Conservation (phyloP, 768 basidiomycete species). For the Chlorophyllum brunneum region DNA sequence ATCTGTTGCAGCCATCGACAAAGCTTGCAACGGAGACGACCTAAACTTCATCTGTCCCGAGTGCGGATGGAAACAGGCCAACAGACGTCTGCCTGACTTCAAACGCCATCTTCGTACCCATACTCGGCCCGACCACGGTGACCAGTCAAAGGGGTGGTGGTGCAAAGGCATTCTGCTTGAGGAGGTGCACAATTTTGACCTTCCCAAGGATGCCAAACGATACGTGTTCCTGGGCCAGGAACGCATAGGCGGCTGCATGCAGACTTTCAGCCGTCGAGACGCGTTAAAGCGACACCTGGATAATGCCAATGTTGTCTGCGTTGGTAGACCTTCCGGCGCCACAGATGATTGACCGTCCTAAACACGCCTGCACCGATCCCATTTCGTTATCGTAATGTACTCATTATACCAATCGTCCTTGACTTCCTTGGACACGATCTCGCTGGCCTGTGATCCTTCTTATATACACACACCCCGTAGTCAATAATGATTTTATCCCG, state of each 20-base stretch:
- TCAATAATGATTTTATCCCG: neutral
- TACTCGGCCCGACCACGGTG: constrained; percentile 39
- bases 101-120: constrained; percentile 58
- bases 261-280: constrained; percentile 40
- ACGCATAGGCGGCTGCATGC: constrained; percentile 38
- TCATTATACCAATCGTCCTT: neutral
- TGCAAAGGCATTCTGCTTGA: constrained; percentile 36
- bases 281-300: constrained; percentile 42
- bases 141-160: constrained; percentile 28
- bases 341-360: neutral
- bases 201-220: constrained; percentile 18
- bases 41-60: constrained; percentile 39
- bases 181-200: constrained; percentile 17
- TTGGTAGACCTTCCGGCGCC: constrained; percentile 19
- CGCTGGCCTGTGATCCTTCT: neutral
- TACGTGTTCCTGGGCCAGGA: constrained; percentile 26
- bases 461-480: neutral
- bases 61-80: constrained; percentile 44
- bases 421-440: neutral
- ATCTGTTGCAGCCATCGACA: constrained; percentile 18
- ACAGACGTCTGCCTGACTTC: constrained; percentile 53
- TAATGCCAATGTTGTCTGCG: constrained; percentile 28
- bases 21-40: constrained; percentile 16
- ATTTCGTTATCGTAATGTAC: neutral
- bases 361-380: neutral